These are phyloP conservation scores for Meripilus lineatus DNA, from an alignment of 1,284 basidiomycete genomes.

Conservation along the genomic window DNA sequence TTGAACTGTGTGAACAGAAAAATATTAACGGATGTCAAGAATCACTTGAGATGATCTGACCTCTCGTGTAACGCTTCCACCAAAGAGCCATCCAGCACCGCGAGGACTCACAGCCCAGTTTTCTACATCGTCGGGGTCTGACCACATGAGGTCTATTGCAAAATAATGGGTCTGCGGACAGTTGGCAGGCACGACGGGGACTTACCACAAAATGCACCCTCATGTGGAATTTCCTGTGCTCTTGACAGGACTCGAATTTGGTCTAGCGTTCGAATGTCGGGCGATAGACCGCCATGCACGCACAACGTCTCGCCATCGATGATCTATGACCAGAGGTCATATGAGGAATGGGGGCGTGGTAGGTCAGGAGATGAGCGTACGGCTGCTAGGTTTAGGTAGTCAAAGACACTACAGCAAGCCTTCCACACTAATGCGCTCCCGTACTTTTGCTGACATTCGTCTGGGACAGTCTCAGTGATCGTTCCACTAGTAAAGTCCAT, in stretches of 20 bases:
- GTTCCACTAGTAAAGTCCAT: neutral
- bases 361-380: slow-evolving; percentile 43
- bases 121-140: slow-evolving; percentile 93
- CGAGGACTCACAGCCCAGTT: slow-evolving; percentile 95
- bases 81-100: slow-evolving; percentile 97
- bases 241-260: slow-evolving; percentile 89
- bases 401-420: slow-evolving; percentile 93
- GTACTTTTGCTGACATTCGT: slow-evolving; percentile 96
- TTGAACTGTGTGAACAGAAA: slow-evolving; percentile 63
- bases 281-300: slow-evolving; percentile 90
- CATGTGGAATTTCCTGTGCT: slow-evolving; percentile 94
- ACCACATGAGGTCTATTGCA: slow-evolving; percentile 89
- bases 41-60: slow-evolving; percentile 33
- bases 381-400: slow-evolving; percentile 90
- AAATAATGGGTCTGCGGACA: neutral
- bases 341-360: neutral
- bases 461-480: slow-evolving; percentile 37
- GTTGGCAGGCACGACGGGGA: slow-evolving; percentile 2
- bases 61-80: slow-evolving; percentile 81
- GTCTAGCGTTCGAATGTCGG: slow-evolving; percentile 89
- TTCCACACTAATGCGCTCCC: slow-evolving; percentile 94
- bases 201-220: slow-evolving; percentile 94
- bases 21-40: neutral
- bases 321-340: slow-evolving; percentile 49
- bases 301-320: slow-evolving; percentile 90